Evolutionary conservation across 306 rosid species (phyloP).

Genomic region (Glycine latifolia): DNA sequence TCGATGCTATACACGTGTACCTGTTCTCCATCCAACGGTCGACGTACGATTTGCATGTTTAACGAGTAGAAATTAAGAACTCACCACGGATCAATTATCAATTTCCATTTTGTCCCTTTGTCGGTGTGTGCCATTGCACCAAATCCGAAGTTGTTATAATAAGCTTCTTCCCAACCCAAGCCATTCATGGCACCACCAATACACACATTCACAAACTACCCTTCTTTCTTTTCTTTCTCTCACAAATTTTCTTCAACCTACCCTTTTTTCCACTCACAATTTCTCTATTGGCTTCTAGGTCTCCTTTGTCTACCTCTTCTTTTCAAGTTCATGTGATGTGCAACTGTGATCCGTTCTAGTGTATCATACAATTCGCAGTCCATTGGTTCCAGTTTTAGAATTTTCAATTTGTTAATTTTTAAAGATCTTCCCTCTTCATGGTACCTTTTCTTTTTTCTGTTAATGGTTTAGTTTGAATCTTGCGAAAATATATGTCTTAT

Average conservation of each 20-base stretch:
- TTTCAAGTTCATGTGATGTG: slow-evolving; percentile 40
- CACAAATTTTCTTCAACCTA: not conserved
- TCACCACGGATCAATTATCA: not conserved
- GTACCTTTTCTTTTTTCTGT: not conserved
- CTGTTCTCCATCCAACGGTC: slow-evolving; percentile 34
- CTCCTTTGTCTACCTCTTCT: not conserved
- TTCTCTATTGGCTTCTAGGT: not conserved
- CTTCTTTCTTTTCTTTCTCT: not conserved
- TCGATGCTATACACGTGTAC: slow-evolving; percentile 3
- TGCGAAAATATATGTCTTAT: no score
- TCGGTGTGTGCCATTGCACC: slow-evolving; percentile 34
- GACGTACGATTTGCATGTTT: slow-evolving; percentile 38
- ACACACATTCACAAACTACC: not conserved
- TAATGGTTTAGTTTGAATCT: not conserved
- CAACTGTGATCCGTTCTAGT: slow-evolving; percentile 49
- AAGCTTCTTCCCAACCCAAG: not conserved
- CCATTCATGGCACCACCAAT: not conserved
- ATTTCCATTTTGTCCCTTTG: not conserved
- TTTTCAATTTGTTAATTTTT: not conserved
- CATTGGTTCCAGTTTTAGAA: slow-evolving; percentile 10
- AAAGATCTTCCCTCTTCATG: not conserved
- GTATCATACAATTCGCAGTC: slow-evolving; percentile 41
- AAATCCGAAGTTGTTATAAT: slow-evolving; percentile 10
- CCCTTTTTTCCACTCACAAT: not conserved
- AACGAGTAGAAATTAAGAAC: slow-evolving; percentile 52